phyloP scores from a whole-genome alignment of 768 basidiomycete species.

The Suillus sp. region DNA sequence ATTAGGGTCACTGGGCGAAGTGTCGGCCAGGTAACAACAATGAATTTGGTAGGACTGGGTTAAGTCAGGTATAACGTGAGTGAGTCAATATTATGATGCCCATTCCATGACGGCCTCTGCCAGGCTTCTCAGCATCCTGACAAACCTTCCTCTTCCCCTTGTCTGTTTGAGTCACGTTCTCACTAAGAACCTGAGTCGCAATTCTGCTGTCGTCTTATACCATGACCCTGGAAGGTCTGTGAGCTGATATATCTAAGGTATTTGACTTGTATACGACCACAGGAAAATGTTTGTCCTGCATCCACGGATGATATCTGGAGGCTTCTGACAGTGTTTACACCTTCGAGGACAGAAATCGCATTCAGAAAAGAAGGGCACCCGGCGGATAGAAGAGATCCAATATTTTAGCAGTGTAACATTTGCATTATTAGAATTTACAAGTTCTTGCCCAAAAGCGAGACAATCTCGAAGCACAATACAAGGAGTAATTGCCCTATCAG shows the following conservation, averaged over 20 bases:
- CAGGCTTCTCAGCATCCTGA: neutral
- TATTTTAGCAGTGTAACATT: neutral
- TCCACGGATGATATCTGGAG: neutral
- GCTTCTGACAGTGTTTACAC: neutral
- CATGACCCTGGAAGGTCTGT: neutral
- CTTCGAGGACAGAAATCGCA: neutral
- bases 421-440: constrained; percentile 11
- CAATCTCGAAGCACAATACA: constrained; percentile 73
- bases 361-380: neutral
- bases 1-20: neutral
- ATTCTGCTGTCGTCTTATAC: neutral
- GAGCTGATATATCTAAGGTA: neutral
- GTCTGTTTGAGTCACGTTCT: neutral
- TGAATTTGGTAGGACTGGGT: neutral
- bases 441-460: constrained; percentile 43
- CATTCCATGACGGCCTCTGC: no score
- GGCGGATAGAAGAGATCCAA: neutral
- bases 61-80: no score
- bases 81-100: neutral
- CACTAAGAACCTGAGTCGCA: neutral
- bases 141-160: neutral
- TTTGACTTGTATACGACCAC: no score
- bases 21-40: neutral
- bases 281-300: neutral
- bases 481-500: constrained; percentile 81